Base-by-base conservation (phyloP, 2,329 filamentous ascomycete species). In the Aspergillus fumigatiaffinis region DNA sequence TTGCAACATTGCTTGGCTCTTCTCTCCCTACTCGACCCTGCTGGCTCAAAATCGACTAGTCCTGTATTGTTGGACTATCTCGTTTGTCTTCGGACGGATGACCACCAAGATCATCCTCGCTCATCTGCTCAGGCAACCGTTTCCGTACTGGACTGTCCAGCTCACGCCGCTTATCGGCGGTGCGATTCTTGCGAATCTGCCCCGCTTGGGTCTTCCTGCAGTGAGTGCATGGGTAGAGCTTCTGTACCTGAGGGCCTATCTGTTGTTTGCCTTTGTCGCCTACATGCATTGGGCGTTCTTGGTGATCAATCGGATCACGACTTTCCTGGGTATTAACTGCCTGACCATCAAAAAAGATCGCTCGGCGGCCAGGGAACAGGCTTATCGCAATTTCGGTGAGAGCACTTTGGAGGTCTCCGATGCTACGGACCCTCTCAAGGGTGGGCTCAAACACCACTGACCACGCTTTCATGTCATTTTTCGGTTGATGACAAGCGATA, bases 61-160 rank as follows among this genome's bases (percentile, higher is more conserved):
- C 10, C 84, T 97, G 50, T 96, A 96, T 75, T 97, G 92, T 79
- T 77, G 96, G 59, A 96, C 91, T 58, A 89, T 97, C 82, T 90
- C 91, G n/a, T 92, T 97, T 68, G 94, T 97, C 58, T 97, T 99
- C 74, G 94, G 94, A 38, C 89, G 94, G 65, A 92, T 99, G 88
- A 97, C 94, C 0, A 99, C 94, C 42, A 99, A 97, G 80, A 97
- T 97, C 76, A 99, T 99, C 71, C 86, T 99, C 20, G 93, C 94
- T 2, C 94, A 99, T 75, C 81, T 99, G 52, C 94, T 94, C 1
- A 86, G 86, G 61, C 94, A 97, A 73, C 90, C 93, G 3, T 99
- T 97, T 77, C 94, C 94, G 1, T 95, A 90, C 82, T 97, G 92
- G 92, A 97, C 94, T 10, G 84, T 94, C 51, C 90, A 97, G 84